Base-by-base conservation (phyloP, 768 basidiomycete genomes). In the Tricholoma hemisulphureum region DNA sequence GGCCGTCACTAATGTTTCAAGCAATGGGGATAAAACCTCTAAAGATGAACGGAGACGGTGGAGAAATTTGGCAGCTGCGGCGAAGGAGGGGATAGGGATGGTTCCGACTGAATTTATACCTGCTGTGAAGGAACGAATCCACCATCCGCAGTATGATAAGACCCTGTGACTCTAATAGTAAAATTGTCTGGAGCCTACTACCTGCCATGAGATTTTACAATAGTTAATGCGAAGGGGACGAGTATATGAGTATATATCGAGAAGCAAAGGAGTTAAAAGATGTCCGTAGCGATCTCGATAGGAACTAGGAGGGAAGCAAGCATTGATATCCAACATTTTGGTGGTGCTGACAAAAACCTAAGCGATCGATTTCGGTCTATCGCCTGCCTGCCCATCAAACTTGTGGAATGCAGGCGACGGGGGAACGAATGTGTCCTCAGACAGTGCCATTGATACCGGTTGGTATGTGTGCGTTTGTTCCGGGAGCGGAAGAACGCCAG, bases 381-480 rank as follows among this genome's bases (percentile, higher is more conserved):
- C 77, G 24, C 74, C 72, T 21, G 73, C 67, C 46, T 65, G 61
- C 13, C 69, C 76, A 50, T 78, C 76, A 50, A 74, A 71, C 55
- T 70, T 70, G 57, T 79, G 75, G 72, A 87, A 88, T 37, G 80
- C 77, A 16, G 86, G 85, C 0, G 81, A 78, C 14, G 86, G 86
- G 26, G 85, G 85, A 18, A 74, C 79, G 59, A 80, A 81, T 2
- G 84, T 85, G 62, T 81, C 80, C 49, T 83, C 81, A n/a, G 80
- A 80, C 53, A 82, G 62, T 14, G 81, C 81, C 80, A 86, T 84
- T 21, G 89, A 89, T 53, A 91, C 87, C 2, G 89, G 89, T 65
- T 89, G 76, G 67, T 91, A 91, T n/a, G 73, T 67, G 61, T 86
- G 86, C 1, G 57, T 23, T 37, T 49, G 43, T n/a, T 60, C 52